phyloP scores from a whole-genome alignment of 441 rosid genomes.

The Adansonia madagascariensis region DNA sequence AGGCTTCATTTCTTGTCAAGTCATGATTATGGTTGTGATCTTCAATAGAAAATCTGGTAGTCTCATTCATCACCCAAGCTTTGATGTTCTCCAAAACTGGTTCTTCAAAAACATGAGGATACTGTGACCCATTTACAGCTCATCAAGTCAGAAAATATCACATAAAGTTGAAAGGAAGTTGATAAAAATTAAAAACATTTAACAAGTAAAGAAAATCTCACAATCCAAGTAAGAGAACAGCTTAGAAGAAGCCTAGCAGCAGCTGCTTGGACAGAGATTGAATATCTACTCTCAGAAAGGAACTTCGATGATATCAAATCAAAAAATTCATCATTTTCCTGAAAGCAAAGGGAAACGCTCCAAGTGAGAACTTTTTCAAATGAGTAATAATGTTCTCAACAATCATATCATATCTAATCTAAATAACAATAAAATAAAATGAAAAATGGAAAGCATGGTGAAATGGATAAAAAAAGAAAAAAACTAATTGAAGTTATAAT shows the following conservation, averaged over 20 bases:
- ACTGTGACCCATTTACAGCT: conserved; percentile 49
- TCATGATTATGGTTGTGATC: conserved; percentile 49
- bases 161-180: background rate
- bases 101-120: conserved; percentile 91
- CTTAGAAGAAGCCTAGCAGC: conserved; percentile 81
- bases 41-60: conserved; percentile 59
- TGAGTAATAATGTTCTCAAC: conserved; percentile 7
- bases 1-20: conserved; percentile 58
- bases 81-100: conserved; percentile 74
- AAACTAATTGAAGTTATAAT: background rate
- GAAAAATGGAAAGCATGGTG: background rate
- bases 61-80: conserved; percentile 88
- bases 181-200: background rate
- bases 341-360: conserved; percentile 35
- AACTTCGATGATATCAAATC: conserved; percentile 85
- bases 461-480: background rate
- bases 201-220: conserved; percentile 37
- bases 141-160: conserved; percentile 30
- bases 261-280: conserved; percentile 82
- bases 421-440: conserved; percentile 11
- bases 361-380: conserved; percentile 7
- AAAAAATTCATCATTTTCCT: conserved; percentile 98
- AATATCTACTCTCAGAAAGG: conserved; percentile 76
- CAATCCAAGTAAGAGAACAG: conserved; percentile 85
- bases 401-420: conserved; percentile 16